Conservation (phyloP, 2,329 filamentous ascomycete genomes). For the Trichoderma brevicompactum region DNA sequence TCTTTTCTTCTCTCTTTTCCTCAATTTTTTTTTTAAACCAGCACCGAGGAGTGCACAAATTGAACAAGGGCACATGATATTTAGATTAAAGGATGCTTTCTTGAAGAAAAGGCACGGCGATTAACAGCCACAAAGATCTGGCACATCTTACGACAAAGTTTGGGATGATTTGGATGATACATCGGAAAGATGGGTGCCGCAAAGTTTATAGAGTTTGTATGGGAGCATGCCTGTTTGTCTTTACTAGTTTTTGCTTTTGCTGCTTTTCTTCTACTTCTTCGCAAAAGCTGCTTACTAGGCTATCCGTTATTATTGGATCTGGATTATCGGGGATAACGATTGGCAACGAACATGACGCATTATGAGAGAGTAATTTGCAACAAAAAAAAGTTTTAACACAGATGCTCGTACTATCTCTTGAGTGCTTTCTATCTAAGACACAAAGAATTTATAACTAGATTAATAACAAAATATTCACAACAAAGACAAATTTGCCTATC, state of each 20-base stretch:
- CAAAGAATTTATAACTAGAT: not conserved
- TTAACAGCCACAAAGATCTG: constrained; percentile 4
- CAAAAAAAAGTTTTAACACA: not conserved
- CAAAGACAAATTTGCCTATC: not conserved
- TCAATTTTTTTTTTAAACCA: not conserved
- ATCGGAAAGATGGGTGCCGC: constrained; percentile 22
- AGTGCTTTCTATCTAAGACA: not conserved
- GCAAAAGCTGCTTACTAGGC: constrained; percentile 10
- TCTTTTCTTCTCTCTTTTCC: not conserved
- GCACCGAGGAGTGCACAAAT: constrained; percentile 6
- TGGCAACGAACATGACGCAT: constrained; percentile 41
- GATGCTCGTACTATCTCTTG: not conserved
- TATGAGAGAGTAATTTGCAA: constrained; percentile 37
- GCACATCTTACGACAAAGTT: constrained; percentile 15
- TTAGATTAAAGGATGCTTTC: not conserved
- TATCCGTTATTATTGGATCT: constrained; percentile 31
- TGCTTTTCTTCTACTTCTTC: not conserved
- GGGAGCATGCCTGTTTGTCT: constrained; percentile 18
- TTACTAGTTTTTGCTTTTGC: not conserved
- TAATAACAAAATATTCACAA: not conserved
- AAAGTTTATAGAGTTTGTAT: constrained; percentile 20
- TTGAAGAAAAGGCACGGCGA: not conserved
- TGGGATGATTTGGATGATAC: constrained; percentile 10
- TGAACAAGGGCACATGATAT: not conserved
- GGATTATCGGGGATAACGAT: constrained; percentile 40